Evolutionary conservation across 768 basidiomycete species (phyloP).

Genomic region (Panellus pusillus): DNA sequence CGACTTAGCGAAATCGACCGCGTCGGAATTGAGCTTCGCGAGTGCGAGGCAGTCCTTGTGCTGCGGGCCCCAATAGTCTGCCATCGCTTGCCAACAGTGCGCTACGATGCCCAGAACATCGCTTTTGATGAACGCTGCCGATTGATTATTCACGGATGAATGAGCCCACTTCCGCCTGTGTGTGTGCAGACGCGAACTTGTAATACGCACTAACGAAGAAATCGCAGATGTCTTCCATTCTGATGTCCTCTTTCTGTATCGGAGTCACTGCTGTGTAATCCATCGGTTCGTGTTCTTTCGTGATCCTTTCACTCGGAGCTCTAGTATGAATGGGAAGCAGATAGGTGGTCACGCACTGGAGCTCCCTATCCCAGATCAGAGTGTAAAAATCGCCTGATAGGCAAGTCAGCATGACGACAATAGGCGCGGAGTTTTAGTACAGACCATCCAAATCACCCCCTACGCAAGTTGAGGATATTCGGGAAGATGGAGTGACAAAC

Average conservation of each 20-base stretch:
- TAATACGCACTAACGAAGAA: slow-evolving; percentile 21
- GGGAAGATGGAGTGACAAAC: not conserved
- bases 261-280: slow-evolving; percentile 18
- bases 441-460: slow-evolving; percentile 20
- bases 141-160: not conserved
- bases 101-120: slow-evolving; percentile 17
- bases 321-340: no score
- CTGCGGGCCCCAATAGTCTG: slow-evolving; percentile 10
- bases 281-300: slow-evolving; percentile 9
- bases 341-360: slow-evolving; percentile 1
- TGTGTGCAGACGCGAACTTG: not conserved
- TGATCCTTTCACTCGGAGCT: slow-evolving; percentile 7
- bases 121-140: slow-evolving; percentile 13
- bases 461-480: not conserved
- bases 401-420: not conserved
- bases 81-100: not conserved
- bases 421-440: not conserved
- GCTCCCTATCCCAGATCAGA: slow-evolving; percentile 16
- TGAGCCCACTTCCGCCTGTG: no score
- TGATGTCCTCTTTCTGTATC: not conserved
- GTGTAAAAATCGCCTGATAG: slow-evolving; percentile 19
- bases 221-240: slow-evolving; percentile 11
- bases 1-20: slow-evolving; percentile 20
- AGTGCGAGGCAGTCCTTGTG: slow-evolving; percentile 11
- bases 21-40: slow-evolving; percentile 16